Evolutionary conservation across 352 stramenopile genomes (phyloP).

Genomic region (Phytophthora sojae): DNA sequence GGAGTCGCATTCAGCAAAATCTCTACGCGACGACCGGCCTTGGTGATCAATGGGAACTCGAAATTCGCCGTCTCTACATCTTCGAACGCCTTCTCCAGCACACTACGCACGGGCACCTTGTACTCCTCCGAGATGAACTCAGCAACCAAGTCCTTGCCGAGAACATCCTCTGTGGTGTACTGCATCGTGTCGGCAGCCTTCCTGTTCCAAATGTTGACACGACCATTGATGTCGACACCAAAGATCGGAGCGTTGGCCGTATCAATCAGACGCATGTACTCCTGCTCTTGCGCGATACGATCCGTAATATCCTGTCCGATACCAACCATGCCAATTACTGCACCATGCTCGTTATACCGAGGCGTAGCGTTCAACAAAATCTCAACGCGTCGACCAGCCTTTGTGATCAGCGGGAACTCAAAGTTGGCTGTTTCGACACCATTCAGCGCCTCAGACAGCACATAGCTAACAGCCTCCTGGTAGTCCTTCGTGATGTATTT

Average conservation of each 20-base stretch:
- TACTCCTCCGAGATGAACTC: conserved; percentile 41
- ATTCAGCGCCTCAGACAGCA: conserved; percentile 25
- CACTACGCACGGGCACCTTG: conserved; percentile 40
- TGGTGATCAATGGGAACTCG: conserved; percentile 29
- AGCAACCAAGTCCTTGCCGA: conserved; percentile 50
- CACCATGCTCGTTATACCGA: conserved; percentile 17
- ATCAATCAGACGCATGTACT: conserved; percentile 35
- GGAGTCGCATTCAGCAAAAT: conserved; percentile 46
- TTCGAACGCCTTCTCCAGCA: conserved; percentile 16
- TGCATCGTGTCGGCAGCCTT: conserved; percentile 72
- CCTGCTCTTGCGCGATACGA: conserved; percentile 39
- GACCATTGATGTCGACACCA: conserved; percentile 34
- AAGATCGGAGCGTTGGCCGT: conserved; percentile 70
- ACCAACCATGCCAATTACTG: conserved; percentile 42
- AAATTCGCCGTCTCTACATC: conserved; percentile 16
- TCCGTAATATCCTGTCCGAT: conserved; percentile 85
- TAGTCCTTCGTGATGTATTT: conserved; percentile 71
- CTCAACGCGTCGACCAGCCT: conserved; percentile 12
- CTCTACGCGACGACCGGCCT: conserved; percentile 40
- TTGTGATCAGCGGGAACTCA: conserved; percentile 21
- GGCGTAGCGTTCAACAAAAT: conserved; percentile 18
- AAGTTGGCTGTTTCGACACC: conserved; percentile 25
- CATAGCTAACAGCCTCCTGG: conserved; percentile 31
- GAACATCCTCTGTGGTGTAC: conserved; percentile 55
- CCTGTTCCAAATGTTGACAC: conserved; percentile 72